Percentiles rank a stretch among this genome's conserved stretches.
These are phyloP conservation scores for Phytophthora brassicae DNA, from an alignment of 352 stramenopile species.

Conservation along the genomic window DNA sequence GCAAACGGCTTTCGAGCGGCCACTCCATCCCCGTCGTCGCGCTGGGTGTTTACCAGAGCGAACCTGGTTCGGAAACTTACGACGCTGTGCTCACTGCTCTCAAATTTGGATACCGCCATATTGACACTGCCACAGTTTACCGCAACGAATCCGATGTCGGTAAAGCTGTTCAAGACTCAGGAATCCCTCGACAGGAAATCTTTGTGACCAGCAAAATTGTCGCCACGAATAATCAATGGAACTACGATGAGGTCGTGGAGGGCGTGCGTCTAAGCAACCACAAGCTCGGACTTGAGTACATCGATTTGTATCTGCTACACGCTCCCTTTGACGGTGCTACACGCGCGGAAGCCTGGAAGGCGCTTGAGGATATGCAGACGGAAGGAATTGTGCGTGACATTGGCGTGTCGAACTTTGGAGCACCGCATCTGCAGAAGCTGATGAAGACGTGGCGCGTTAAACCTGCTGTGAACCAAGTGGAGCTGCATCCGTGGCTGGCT, in stretches of 20 bases:
- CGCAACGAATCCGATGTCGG: conserved; percentile 88
- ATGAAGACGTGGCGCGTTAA: conserved; percentile 52
- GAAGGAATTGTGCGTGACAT: conserved; percentile 76
- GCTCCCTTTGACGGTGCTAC: conserved; percentile 52
- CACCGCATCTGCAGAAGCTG: conserved; percentile 41
- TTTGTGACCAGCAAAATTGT: conserved; percentile 84
- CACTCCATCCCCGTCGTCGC: conserved; percentile 48
- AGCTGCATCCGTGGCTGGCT: conserved; percentile 68
- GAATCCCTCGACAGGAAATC: conserved; percentile 68
- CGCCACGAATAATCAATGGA: conserved; percentile 50
- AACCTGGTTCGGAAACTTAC: conserved; percentile 43
- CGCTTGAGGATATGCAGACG: conserved; percentile 47
- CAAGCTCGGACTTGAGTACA: conserved; percentile 70
- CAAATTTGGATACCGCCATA: conserved; percentile 82
- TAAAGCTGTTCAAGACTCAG: conserved; percentile 62
- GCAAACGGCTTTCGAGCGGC: conserved; percentile 44
- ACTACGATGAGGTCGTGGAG: conserved; percentile 65
- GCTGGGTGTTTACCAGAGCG: conserved; percentile 51
- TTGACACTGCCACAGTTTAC: conserved; percentile 88
- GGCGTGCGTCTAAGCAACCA: conserved; percentile 49
- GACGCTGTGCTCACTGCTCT: conserved; percentile 54
- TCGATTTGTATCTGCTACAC: conserved; percentile 84
- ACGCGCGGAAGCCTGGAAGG: conserved; percentile 51
- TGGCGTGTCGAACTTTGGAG: conserved; percentile 90
- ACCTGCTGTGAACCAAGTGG: conserved; percentile 80